phyloP scores from a whole-genome alignment of 2,329 filamentous ascomycete genomes.

The Tricladium varicosporioides region DNA sequence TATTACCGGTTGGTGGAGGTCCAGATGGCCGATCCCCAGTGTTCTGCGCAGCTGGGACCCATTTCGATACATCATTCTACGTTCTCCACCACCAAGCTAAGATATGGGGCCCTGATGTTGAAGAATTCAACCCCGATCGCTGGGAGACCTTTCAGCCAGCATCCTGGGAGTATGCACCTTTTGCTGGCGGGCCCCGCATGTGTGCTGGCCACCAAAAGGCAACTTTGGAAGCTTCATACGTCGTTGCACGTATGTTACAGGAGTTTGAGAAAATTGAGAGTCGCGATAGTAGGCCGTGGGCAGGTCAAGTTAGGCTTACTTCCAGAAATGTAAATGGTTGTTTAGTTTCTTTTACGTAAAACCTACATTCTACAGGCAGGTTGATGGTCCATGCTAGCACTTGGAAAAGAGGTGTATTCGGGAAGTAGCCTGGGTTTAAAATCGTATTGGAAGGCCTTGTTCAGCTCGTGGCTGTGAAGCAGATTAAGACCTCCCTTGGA shows the following conservation, averaged over 20 bases:
- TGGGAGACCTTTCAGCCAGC: neutral
- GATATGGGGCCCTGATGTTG: neutral
- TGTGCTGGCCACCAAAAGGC: neutral
- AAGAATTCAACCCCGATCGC: neutral
- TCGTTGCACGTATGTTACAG: neutral
- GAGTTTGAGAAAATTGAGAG: neutral
- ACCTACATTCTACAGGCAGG: too few species aligned
- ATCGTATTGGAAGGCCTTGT: too few species aligned
- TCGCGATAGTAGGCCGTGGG: neutral
- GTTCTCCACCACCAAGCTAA: neutral
- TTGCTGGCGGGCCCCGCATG: neutral
- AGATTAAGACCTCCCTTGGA: too few species aligned
- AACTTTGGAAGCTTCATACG: neutral
- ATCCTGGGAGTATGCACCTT: neutral
- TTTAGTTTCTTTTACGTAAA: neutral
- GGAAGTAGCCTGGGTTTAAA: too few species aligned
- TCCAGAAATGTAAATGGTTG: neutral
- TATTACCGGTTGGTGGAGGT: neutral
- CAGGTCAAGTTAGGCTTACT: neutral
- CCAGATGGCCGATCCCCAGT: neutral
- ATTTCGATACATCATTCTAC: neutral
- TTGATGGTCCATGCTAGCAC: too few species aligned
- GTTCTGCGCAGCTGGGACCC: neutral
- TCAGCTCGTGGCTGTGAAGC: too few species aligned
- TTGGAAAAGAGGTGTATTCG: neutral